Conservation (phyloP, 768 basidiomycete genomes). For the Mrakia gelida region DNA sequence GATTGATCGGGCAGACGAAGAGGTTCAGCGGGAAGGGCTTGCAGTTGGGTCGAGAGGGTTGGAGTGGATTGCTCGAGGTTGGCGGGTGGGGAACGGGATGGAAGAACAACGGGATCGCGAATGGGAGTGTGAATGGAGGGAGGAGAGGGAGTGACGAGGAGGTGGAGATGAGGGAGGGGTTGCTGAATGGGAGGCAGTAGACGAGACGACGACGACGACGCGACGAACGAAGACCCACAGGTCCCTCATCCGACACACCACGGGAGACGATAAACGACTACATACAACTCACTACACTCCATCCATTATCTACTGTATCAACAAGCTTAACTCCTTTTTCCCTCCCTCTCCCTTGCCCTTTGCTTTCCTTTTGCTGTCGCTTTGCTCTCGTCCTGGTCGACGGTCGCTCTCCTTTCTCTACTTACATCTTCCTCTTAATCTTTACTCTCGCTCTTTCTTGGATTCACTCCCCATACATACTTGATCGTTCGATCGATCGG, state of each 20-base stretch:
- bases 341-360: not conserved
- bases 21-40: not conserved
- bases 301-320: not conserved
- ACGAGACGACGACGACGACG: not conserved
- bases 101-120: not conserved
- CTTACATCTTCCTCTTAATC: not conserved
- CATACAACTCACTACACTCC: not conserved
- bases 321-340: not conserved
- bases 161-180: conserved; percentile 20
- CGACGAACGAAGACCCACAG: too few relatives aligned
- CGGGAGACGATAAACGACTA: not conserved
- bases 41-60: not conserved
- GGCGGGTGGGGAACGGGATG: not conserved
- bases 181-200: not conserved
- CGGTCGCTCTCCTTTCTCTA: not conserved
- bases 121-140: not conserved
- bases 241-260: not conserved
- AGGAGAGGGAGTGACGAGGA: conserved; percentile 2
- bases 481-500: too few relatives aligned
- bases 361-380: not conserved
- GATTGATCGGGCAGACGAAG: conserved; percentile 9
- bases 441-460: not conserved
- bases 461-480: too few relatives aligned
- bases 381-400: not conserved
- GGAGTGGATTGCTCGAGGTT: not conserved